These are phyloP conservation scores for Pseudogymnoascus destructans DNA, from an alignment of 2,329 filamentous ascomycete species.

Conservation along the genomic window DNA sequence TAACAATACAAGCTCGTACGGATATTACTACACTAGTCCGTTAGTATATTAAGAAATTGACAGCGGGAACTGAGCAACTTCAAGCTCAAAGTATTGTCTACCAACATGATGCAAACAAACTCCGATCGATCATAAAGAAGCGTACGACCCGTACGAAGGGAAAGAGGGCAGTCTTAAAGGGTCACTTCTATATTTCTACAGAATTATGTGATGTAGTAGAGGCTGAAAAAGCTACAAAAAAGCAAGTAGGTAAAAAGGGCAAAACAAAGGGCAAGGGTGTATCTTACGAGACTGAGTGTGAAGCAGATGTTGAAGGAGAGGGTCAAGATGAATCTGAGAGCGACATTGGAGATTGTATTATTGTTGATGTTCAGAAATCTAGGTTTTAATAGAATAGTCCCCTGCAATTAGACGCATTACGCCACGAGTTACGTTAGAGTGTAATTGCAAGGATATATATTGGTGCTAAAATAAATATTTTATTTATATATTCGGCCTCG, in stretches of 20 bases:
- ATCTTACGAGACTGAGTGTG: neutral
- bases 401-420: too few species aligned
- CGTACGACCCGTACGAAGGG: neutral
- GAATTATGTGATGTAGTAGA: neutral
- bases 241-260: neutral
- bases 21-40: too few species aligned
- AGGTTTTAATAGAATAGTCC: too few species aligned
- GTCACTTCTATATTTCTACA: too few species aligned
- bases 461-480: neutral
- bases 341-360: too few species aligned
- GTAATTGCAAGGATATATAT: neutral
- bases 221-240: neutral
- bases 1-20: too few species aligned
- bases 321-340: too few species aligned
- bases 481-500: neutral
- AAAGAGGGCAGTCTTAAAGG: neutral
- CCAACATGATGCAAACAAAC: neutral
- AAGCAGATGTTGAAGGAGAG: neutral
- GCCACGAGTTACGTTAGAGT: too few species aligned
- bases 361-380: too few species aligned
- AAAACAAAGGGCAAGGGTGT: neutral
- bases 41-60: too few species aligned
- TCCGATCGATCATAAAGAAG: neutral
- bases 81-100: neutral
- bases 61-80: too few species aligned